Conservation (phyloP, 2,329 filamentous ascomycete genomes). For the Aspergillus luchuensis region DNA sequence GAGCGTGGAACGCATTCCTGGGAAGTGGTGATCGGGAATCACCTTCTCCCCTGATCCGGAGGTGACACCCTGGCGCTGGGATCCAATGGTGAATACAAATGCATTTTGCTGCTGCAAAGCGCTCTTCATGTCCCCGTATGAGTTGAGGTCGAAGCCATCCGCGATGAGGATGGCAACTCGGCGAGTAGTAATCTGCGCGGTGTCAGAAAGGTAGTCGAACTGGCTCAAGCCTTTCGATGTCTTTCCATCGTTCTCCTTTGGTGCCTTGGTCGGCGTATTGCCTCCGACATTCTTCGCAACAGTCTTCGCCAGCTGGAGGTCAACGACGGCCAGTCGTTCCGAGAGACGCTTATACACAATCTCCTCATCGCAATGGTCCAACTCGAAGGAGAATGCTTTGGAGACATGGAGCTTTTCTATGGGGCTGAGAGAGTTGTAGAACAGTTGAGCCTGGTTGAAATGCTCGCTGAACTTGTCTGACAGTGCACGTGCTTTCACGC, state of each 20-base stretch:
- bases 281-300: conserved; percentile 75
- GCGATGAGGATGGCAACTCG: conserved; percentile 75
- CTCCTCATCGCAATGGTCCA: conserved; percentile 67
- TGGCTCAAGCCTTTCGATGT: conserved; percentile 65
- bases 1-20: conserved; percentile 74
- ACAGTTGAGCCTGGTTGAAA: conserved; percentile 41
- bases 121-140: conserved; percentile 66
- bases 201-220: conserved; percentile 63
- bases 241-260: conserved; percentile 65
- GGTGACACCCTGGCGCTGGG: conserved; percentile 66
- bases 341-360: conserved; percentile 74
- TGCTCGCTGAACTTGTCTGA: conserved; percentile 49
- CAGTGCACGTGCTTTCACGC: conserved; percentile 65
- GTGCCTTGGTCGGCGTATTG: conserved; percentile 56
- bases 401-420: conserved; percentile 39
- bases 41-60: conserved; percentile 62
- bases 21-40: conserved; percentile 74
- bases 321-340: conserved; percentile 69
- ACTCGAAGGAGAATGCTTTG: conserved; percentile 43
- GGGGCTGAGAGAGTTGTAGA: conserved; percentile 40
- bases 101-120: conserved; percentile 65
- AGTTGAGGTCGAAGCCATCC: conserved; percentile 70
- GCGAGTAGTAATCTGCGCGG: conserved; percentile 69
- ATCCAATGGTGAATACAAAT: conserved; percentile 71
- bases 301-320: conserved; percentile 66